Conservation (phyloP, 177 flowering plant genomes). For the Vitis hybrid region DNA sequence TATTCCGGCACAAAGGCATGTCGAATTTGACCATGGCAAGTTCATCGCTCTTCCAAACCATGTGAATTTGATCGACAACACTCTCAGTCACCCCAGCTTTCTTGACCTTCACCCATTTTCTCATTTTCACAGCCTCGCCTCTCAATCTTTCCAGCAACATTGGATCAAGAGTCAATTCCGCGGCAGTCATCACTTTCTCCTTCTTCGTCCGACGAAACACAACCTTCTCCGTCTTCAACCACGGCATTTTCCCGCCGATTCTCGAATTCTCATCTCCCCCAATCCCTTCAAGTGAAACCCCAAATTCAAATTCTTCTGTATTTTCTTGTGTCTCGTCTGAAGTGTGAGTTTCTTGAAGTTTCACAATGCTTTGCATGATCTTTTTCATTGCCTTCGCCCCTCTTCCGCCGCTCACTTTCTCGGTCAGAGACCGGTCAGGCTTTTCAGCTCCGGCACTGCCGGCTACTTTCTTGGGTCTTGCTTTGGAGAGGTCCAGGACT, state of each 20-base stretch:
- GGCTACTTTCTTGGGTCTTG: conserved; percentile 11
- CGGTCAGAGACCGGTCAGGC: conserved; percentile 40
- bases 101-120: conserved; percentile 82
- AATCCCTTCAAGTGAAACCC: conserved; percentile 22
- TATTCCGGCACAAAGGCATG: conserved; percentile 73
- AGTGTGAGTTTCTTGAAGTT: conserved; percentile 28
- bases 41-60: conserved; percentile 64
- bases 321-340: conserved; percentile 18
- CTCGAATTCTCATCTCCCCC: conserved; percentile 9
- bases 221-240: conserved; percentile 56
- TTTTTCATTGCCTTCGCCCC: conserved; percentile 57
- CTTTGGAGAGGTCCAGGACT: conserved; percentile 38
- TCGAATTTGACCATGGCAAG: conserved; percentile 84
- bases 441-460: conserved; percentile 14
- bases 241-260: conserved; percentile 53
- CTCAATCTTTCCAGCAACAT: conserved; percentile 66
- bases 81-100: conserved; percentile 77
- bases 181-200: conserved; percentile 48
- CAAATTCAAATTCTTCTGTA: conserved; percentile 22
- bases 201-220: conserved; percentile 59
- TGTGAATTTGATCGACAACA: conserved; percentile 65
- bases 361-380: conserved; percentile 41
- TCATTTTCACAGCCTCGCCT: conserved; percentile 55
- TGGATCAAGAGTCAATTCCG: conserved; percentile 57
- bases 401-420: conserved; percentile 54